Evolutionary conservation across 257 asterid genomes (phyloP).

Genomic region (Solanum chiquidenum): DNA sequence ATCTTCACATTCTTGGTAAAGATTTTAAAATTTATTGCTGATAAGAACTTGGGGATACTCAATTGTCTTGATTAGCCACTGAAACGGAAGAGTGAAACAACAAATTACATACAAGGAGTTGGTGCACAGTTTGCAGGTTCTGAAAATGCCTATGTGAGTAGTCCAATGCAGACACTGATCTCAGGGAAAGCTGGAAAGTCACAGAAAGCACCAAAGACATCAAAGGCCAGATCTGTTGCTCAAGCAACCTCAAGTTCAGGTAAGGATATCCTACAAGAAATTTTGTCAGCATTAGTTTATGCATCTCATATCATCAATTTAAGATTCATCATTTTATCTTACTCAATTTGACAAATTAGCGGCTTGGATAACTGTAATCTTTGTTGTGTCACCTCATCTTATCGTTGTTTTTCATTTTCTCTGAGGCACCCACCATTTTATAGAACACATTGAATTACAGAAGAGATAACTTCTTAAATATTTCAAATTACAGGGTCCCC

Average conservation of each 20-base stretch:
- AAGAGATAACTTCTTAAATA: conserved; percentile 14
- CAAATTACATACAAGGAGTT: conserved; percentile 38
- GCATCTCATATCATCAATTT: conserved; percentile 1
- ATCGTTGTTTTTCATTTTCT: conserved; percentile 4
- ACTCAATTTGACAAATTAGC: neutral
- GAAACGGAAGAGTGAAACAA: conserved; percentile 48
- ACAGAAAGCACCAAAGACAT: conserved; percentile 56
- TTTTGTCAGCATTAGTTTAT: neutral
- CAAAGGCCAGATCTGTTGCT: conserved; percentile 59
- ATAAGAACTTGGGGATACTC: neutral
- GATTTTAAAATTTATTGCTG: neutral
- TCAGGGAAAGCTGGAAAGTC: conserved; percentile 65
- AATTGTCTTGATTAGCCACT: conserved; percentile 31
- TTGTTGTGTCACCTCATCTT: neutral
- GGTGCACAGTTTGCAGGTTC: conserved; percentile 33
- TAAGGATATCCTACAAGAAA: conserved; percentile 15
- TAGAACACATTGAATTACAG: neutral
- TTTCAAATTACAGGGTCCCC: conserved; percentile 57
- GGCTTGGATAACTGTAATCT: neutral
- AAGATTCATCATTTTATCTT: neutral
- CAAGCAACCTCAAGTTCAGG: conserved; percentile 49
- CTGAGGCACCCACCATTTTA: neutral
- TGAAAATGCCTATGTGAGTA: conserved; percentile 16
- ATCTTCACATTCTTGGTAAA: neutral
- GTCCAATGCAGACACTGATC: conserved; percentile 48